A percentile compares a stretch with the other conserved stretches of the same genome.
Evolutionary conservation across 306 rosid species (phyloP).

Genomic region (Quillaja saponaria): DNA sequence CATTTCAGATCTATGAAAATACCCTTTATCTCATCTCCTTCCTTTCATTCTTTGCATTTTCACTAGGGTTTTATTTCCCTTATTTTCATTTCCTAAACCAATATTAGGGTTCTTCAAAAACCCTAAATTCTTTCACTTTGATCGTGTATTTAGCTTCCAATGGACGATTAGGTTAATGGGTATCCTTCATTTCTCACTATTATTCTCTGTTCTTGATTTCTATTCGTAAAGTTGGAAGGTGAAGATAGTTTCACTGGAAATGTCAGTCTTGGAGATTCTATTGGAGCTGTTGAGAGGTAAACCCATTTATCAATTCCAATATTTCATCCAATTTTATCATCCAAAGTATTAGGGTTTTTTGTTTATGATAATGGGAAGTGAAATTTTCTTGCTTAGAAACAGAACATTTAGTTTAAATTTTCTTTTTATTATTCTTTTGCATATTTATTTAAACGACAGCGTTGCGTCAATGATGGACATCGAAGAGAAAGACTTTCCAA

Average conservation of each 20-base stretch:
- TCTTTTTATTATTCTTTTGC: too few species aligned
- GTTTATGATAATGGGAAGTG: slow-evolving; percentile 1
- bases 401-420: too few species aligned
- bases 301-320: slow-evolving; percentile 19
- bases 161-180: slow-evolving; percentile 50
- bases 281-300: slow-evolving; percentile 66
- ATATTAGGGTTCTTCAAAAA: slow-evolving; percentile 52
- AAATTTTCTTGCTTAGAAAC: too few species aligned
- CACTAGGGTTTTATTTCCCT: slow-evolving; percentile 45
- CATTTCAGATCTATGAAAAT: slow-evolving; percentile 47
- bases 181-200: slow-evolving; percentile 33
- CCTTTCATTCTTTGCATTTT: slow-evolving; percentile 10
- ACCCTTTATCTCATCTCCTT: neutral
- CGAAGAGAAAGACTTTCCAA: slow-evolving; percentile 15
- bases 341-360: slow-evolving; percentile 55
- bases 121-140: slow-evolving; percentile 33
- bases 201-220: slow-evolving; percentile 8
- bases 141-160: slow-evolving; percentile 6
- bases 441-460: slow-evolving; percentile 31
- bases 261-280: slow-evolving; percentile 50
- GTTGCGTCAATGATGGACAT: slow-evolving; percentile 54
- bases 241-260: slow-evolving; percentile 41
- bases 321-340: slow-evolving; percentile 6
- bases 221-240: slow-evolving; percentile 40
- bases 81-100: neutral